Percentiles rank a stretch among this genome's conserved stretches.
These are phyloP conservation scores for Earliella scabrosa DNA, from an alignment of 1,284 basidiomycete genomes.

Conservation along the genomic window DNA sequence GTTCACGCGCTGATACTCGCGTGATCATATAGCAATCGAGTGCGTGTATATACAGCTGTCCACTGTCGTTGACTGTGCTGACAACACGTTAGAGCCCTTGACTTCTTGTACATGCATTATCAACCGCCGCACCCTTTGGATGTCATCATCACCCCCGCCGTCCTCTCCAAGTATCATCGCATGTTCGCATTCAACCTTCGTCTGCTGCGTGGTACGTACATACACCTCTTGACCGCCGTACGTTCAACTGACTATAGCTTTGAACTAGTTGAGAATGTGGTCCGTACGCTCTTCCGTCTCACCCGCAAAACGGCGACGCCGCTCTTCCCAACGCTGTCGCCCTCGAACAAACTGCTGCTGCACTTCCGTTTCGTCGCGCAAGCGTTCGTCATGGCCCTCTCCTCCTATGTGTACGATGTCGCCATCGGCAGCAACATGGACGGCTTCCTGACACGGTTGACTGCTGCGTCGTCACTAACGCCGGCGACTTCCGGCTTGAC, in stretches of 20 bases:
- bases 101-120: constrained; percentile 89
- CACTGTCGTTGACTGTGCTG: constrained; percentile 1
- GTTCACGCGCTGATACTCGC: constrained; percentile 2
- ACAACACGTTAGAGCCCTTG: constrained; percentile 63
- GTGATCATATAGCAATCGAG: constrained; percentile 61
- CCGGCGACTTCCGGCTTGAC: constrained; percentile 7
- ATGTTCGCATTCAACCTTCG: constrained; percentile 81
- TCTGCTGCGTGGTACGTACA: constrained; percentile 67
- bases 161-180: constrained; percentile 84
- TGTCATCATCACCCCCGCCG: constrained; percentile 67
- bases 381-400: constrained; percentile 67
- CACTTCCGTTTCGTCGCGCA: constrained; percentile 77
- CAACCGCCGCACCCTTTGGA: constrained; percentile 76
- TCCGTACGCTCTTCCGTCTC: constrained; percentile 70
- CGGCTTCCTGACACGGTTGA: constrained; percentile 52
- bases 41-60: constrained; percentile 35
- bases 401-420: constrained; percentile 75
- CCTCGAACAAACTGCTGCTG: constrained; percentile 56
- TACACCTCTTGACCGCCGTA: background rate
- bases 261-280: constrained; percentile 68
- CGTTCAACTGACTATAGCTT: constrained; percentile 2
- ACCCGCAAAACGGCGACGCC: constrained; percentile 44
- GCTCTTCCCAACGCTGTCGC: constrained; percentile 63
- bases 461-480: constrained; percentile 33
- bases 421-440: constrained; percentile 79